phyloP scores from a whole-genome alignment of 768 basidiomycete species.

The Tulasnella sp. region DNA sequence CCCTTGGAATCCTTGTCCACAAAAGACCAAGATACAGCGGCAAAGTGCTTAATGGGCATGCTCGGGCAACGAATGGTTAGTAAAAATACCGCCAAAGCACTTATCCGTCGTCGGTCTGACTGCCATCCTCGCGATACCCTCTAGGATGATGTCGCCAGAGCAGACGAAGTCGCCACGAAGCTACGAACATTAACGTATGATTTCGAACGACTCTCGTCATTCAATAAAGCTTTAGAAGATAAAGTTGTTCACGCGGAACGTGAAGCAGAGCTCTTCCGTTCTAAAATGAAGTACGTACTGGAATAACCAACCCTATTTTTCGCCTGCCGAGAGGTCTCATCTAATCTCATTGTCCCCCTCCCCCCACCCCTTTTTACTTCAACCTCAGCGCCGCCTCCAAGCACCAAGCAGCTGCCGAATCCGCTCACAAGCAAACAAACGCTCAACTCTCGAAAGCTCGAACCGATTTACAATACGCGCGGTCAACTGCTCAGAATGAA shows the following conservation, averaged over 20 bases:
- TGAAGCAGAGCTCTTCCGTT: constrained; percentile 66
- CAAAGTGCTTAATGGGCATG: constrained; percentile 70
- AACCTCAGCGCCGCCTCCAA: constrained; percentile 50
- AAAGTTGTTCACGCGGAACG: constrained; percentile 64
- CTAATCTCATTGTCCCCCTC: too few species aligned
- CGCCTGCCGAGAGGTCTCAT: background rate
- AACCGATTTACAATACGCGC: constrained; percentile 56
- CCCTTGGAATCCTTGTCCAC: constrained; percentile 56
- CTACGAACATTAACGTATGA: constrained; percentile 73
- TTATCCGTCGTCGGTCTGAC: background rate
- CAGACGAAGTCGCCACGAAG: constrained; percentile 68
- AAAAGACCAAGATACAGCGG: constrained; percentile 47
- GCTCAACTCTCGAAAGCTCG: constrained; percentile 67
- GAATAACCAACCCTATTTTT: background rate
- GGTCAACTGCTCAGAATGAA: constrained; percentile 60
- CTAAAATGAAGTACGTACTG: constrained; percentile 55
- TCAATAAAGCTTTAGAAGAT: constrained; percentile 54
- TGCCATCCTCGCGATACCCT: background rate
- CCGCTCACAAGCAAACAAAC: constrained; percentile 60
- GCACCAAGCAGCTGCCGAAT: constrained; percentile 50
- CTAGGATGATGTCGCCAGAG: constrained; percentile 68
- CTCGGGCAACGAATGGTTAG: constrained; percentile 70
- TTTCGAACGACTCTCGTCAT: constrained; percentile 60
- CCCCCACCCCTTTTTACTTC: too few species aligned
- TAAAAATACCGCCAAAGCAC: constrained; percentile 20